A percentile compares a stretch with the other conserved stretches of the same genome.
Conservation (phyloP, 352 stramenopile genomes). For the Phytophthora niederhauseri region DNA sequence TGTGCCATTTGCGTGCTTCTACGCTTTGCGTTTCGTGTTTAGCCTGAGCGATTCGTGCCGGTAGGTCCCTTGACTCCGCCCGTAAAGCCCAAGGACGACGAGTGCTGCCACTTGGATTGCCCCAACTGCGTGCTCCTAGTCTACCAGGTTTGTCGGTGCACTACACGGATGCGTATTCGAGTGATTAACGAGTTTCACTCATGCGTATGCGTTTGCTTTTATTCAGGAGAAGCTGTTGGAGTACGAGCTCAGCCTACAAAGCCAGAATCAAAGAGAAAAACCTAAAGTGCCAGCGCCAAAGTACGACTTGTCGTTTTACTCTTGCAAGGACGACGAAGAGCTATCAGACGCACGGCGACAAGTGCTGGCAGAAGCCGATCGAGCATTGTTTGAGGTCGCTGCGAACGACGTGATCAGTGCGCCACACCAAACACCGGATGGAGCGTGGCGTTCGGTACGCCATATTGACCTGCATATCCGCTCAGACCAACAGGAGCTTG, state of each 20-base stretch:
- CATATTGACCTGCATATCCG: constrained; percentile 70
- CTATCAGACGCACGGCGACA: constrained; percentile 33
- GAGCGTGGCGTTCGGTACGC: constrained; percentile 63
- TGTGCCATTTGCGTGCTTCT: neutral
- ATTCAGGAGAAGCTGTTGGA: constrained; percentile 82
- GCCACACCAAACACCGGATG: constrained; percentile 59
- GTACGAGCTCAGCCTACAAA: constrained; percentile 74
- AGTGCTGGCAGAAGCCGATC: constrained; percentile 45
- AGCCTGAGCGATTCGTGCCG: constrained; percentile 31
- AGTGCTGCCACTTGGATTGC: constrained; percentile 87
- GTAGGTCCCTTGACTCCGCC: constrained; percentile 53
- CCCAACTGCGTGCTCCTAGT: constrained; percentile 88
- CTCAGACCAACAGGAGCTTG: constrained; percentile 49
- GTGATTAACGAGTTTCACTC: neutral
- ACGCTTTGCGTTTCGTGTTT: neutral
- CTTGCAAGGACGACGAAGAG: constrained; percentile 35
- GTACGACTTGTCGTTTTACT: constrained; percentile 61
- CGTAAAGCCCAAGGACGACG: constrained; percentile 72
- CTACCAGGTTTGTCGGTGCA: constrained; percentile 66
- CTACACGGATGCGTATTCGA: neutral
- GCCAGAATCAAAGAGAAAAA: constrained; percentile 27
- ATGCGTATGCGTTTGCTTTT: neutral
- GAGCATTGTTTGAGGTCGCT: constrained; percentile 52
- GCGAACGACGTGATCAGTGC: constrained; percentile 67
- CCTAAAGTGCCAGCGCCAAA: constrained; percentile 40